These are phyloP conservation scores for Austroboletus rostrupii DNA, from an alignment of 1,284 basidiomycete species.

Conservation along the genomic window DNA sequence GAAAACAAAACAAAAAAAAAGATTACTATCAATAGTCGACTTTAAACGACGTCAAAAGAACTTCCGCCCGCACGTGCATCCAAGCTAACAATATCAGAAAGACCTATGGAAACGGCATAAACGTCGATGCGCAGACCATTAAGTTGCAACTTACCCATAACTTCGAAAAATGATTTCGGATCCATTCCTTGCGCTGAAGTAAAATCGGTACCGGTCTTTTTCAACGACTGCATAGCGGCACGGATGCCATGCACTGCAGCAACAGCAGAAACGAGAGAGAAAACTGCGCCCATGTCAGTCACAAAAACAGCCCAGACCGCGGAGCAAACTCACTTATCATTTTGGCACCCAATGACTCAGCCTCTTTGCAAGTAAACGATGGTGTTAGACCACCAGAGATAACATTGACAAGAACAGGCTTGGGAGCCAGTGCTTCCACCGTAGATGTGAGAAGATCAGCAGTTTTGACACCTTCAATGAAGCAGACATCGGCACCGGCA, in stretches of 20 bases:
- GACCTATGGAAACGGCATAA: conserved; percentile 34
- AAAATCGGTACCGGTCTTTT: conserved; percentile 74
- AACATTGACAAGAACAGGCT: conserved; percentile 74
- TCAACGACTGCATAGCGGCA: conserved; percentile 67
- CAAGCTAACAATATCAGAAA: conserved; percentile 52
- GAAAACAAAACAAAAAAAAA: not conserved
- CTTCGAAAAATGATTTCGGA: conserved; percentile 70
- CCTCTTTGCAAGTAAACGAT: conserved; percentile 64
- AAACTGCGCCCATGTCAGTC: conserved; percentile 39
- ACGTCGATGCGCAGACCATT: not conserved
- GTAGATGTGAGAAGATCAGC: conserved; percentile 63
- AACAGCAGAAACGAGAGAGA: conserved; percentile 67
- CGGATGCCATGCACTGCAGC: conserved; percentile 70
- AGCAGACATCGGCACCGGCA: conserved; percentile 79
- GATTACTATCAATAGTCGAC: not conserved
- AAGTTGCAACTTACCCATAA: conserved; percentile 48
- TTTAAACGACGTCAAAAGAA: conserved; percentile 49
- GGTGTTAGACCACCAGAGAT: conserved; percentile 75
- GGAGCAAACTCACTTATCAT: conserved; percentile 57
- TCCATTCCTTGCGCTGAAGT: conserved; percentile 69
- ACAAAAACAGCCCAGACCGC: not conserved
- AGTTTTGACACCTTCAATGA: conserved; percentile 78
- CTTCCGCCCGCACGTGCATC: conserved; percentile 60
- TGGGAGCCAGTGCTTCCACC: conserved; percentile 63
- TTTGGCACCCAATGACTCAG: conserved; percentile 67